phyloP scores from a whole-genome alignment of 345 rosid genomes.

The Ailanthus altissimus region DNA sequence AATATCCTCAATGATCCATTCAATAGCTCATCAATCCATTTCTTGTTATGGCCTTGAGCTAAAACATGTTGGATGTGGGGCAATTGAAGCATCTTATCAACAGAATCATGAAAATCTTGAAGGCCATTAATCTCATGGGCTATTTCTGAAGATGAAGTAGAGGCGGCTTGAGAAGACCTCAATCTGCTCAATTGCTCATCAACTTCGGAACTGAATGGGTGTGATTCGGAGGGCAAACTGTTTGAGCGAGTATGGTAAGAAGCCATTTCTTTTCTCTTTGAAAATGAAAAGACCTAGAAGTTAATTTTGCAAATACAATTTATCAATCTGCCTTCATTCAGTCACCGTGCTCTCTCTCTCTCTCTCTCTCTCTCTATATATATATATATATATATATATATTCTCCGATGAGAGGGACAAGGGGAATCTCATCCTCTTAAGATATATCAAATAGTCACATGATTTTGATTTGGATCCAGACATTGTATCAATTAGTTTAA shows the following conservation, averaged over 20 bases:
- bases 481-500: background rate
- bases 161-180: slow-evolving; percentile 5
- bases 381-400: too few relatives aligned
- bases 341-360: background rate
- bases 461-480: background rate
- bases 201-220: slow-evolving; percentile 40
- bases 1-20: slow-evolving; percentile 29
- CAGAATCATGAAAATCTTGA: slow-evolving; percentile 39
- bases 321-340: background rate
- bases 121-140: slow-evolving; percentile 25
- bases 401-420: background rate
- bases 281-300: background rate
- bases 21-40: slow-evolving; percentile 13
- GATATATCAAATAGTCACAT: background rate
- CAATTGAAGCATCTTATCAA: slow-evolving; percentile 20
- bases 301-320: background rate
- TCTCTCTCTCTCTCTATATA: too few relatives aligned
- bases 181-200: slow-evolving; percentile 34
- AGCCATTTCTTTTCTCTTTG: slow-evolving; percentile 19
- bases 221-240: slow-evolving; percentile 45
- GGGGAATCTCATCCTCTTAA: slow-evolving; percentile 13
- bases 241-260: slow-evolving; percentile 47
- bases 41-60: slow-evolving; percentile 1
- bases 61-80: slow-evolving; percentile 22
- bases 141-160: slow-evolving; percentile 3